Evolutionary conservation across 2,329 filamentous ascomycete genomes (phyloP), one percentile per base, ranked within the genome.

Genomic region (Chrysoporthe puriensis): DNA sequence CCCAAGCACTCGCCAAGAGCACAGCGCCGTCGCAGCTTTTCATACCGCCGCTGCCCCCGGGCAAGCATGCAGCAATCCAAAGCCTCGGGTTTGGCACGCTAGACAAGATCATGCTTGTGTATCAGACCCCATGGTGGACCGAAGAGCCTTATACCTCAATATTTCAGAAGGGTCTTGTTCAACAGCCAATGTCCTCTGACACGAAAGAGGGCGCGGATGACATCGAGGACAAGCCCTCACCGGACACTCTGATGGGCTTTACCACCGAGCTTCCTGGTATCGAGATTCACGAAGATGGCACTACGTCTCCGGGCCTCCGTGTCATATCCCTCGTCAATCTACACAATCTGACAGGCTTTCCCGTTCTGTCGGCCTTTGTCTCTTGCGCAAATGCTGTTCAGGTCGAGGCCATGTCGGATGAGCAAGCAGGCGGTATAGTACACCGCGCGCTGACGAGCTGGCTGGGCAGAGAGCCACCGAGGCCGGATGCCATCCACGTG

Each of bases 21-120:
- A 32, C 64, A 40, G 26, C 64, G 21, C 48, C 21, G 21, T 5
- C 50, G 16, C 9, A 16, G 34, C 21, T 66, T 21, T 66, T 66
- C 32, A 26, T 44, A 16, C 64, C 64, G 42, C 64, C 64, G 42
- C 50, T 66, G 6, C 59, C 64, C 3, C 5, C 48, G 1, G 50
- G 43, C 21, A 66, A 66, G 40, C 58, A 58, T 32, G 32, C 46
- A 62, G 58, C 64, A 2, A 62, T 66, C 32, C 9, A 32, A 4
- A 62, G 59, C 60, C 64, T 66, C 16, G 64, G 64, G 6, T 66
- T 58, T 21, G 64, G 64, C 18, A 66, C 64, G 11, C 54, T 66
- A 26, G 64, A 66, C 40, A 66, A 66, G 59, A 58, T 66, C 48
- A 66, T 66, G 64, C 59, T 66, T 5, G 40, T 66, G 21, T 66